Base-by-base conservation (phyloP, 176 grass and related monocot species). In the Tillandsia leiboldiana region DNA sequence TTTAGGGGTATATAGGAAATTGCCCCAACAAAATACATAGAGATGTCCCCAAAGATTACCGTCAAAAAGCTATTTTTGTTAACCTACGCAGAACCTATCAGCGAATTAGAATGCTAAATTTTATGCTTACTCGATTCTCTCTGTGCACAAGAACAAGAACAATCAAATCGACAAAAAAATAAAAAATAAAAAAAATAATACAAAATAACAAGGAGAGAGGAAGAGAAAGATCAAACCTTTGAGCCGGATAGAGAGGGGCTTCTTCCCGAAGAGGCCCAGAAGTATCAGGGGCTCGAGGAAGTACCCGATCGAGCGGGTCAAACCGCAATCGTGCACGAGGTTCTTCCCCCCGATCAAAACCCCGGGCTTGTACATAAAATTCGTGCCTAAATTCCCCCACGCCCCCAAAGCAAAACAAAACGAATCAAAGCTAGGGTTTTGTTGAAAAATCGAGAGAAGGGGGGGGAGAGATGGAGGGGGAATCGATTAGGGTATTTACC, bases 261-360 rank as follows among this genome's bases (percentile, higher is more conserved):
- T 75, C 77, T 78, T 90, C 10, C 79, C 80, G 62, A 97, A 97
- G 3, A 97, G 68, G 9, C 79, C 89, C 3, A 97, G 81, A 66
- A 97, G 58, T 51, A 97, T 70, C 50, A 97, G 73, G 10, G 86
- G 86, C 84, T 97, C 89, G 12, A 97, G 77, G 63, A 97, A 90
- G 73, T 90, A 92, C 3, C 94, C 89, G 15, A 97, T 88, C 11
- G 86, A 87, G 11, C 89, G 78, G 76, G 77, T 82, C 50, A 90
- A 65, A 12, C 89, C 87, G 49, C 94, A 97, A 51, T 97, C 84
- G 48, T 97, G 93, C 51, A 84, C 73, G 11, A 86, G 70, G 61
- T 72, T 63, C 73, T 70, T 93, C 1, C 94, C 87, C 3, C 94
- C 94, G 1, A 82, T 26, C 13, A 97, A 54, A 71, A 81, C 70